Evolutionary conservation across 176 grass and related monocot genomes (phyloP).

Genomic region (Zoysia pacifica): DNA sequence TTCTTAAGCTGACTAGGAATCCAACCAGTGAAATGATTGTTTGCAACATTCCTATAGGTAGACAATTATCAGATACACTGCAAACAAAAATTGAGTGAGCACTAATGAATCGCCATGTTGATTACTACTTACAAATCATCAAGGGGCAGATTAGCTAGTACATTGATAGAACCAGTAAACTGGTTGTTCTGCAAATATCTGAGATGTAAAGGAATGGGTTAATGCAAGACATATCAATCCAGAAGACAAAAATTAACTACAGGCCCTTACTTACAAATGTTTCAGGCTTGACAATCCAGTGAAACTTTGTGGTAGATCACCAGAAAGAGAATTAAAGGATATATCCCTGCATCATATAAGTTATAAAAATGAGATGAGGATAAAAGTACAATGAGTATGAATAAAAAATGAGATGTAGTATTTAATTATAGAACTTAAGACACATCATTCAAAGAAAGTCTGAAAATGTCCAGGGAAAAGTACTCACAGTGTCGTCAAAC

Average conservation of each 20-base stretch:
- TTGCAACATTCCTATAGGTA: conserved; percentile 80
- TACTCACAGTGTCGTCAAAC: conserved; percentile 79
- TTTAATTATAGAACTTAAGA: conserved; percentile 22
- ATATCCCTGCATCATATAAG: conserved; percentile 66
- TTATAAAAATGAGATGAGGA: conserved; percentile 38
- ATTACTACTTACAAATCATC: conserved; percentile 74
- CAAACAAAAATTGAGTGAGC: conserved; percentile 30
- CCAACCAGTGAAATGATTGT: conserved; percentile 93
- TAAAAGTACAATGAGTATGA: conserved; percentile 20
- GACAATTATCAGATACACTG: conserved; percentile 40
- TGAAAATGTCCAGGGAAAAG: conserved; percentile 18
- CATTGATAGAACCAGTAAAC: conserved; percentile 77
- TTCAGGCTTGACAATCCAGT: conserved; percentile 74
- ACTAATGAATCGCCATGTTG: conserved; percentile 10
- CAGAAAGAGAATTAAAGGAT: conserved; percentile 77
- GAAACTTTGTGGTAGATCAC: conserved; percentile 78
- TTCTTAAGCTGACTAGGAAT: conserved; percentile 86
- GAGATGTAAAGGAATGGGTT: conserved; percentile 39
- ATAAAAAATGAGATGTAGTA: background rate
- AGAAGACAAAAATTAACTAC: conserved; percentile 11
- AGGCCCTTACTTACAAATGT: conserved; percentile 60
- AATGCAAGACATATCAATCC: conserved; percentile 27
- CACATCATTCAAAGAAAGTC: background rate
- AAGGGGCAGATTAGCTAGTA: conserved; percentile 80
- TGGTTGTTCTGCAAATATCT: conserved; percentile 97